Percentiles rank a stretch among this genome's conserved stretches.
These are phyloP conservation scores for Phytophthora citrophthora DNA, from an alignment of 352 stramenopile genomes.

Conservation along the genomic window DNA sequence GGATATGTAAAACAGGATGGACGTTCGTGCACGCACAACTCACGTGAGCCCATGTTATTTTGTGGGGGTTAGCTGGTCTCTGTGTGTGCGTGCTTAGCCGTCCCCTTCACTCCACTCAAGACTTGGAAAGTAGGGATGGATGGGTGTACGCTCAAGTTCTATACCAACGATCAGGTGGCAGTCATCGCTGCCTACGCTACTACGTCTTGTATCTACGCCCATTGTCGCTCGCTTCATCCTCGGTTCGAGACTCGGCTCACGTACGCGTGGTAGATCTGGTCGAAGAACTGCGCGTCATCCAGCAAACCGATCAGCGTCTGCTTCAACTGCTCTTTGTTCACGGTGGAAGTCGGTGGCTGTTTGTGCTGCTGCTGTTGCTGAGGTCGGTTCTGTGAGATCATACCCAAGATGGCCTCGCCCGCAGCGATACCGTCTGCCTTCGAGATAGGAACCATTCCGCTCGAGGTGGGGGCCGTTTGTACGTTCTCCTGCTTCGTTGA, in stretches of 20 bases:
- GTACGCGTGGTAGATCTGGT: constrained; percentile 90
- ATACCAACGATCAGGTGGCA: constrained; percentile 36
- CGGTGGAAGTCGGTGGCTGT: constrained; percentile 30
- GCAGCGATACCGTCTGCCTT: constrained; percentile 82
- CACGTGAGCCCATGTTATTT: constrained; percentile 33
- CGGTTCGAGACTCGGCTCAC: constrained; percentile 65
- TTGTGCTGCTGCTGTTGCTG: constrained; percentile 40
- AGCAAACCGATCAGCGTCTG: constrained; percentile 81
- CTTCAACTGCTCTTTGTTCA: constrained; percentile 90
- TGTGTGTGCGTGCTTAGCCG: constrained; percentile 11
- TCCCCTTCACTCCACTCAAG: constrained; percentile 8
- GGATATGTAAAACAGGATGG: not conserved
- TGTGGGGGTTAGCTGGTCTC: constrained; percentile 29
- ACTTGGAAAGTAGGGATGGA: constrained; percentile 7
- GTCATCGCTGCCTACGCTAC: constrained; percentile 32
- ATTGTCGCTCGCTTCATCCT: constrained; percentile 35
- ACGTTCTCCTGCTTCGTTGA: constrained; percentile 32
- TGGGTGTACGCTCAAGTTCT: constrained; percentile 35
- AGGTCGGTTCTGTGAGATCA: constrained; percentile 67
- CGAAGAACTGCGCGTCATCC: constrained; percentile 86
- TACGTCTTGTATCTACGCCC: constrained; percentile 25
- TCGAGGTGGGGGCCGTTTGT: constrained; percentile 20
- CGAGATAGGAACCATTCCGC: constrained; percentile 70
- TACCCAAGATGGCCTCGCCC: constrained; percentile 83
- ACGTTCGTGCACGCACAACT: constrained; percentile 27